phyloP scores from a whole-genome alignment of 331 rosid genomes.

The Pyracantha coccinea region DNA sequence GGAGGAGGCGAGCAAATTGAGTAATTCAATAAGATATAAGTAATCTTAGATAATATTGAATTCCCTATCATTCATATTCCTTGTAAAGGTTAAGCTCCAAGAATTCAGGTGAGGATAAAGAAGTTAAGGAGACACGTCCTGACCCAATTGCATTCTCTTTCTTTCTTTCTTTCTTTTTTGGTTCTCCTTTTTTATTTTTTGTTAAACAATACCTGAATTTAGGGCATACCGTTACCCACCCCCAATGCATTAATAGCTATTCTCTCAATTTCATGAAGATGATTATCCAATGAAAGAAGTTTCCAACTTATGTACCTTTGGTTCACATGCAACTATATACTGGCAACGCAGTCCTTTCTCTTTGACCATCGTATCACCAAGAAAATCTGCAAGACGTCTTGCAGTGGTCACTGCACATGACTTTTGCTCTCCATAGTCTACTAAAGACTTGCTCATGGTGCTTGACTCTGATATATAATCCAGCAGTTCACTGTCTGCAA shows the following conservation, averaged over 20 bases:
- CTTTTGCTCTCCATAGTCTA: constrained; percentile 83
- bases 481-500: constrained; percentile 91
- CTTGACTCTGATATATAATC: constrained; percentile 98
- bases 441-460: constrained; percentile 99
- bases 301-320: constrained; percentile 44
- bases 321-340: constrained; percentile 96
- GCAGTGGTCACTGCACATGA: constrained; percentile 98
- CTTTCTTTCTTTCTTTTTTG: neutral
- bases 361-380: constrained; percentile 92
- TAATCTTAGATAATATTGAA: neutral
- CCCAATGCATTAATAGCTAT: neutral
- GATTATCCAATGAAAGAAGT: neutral
- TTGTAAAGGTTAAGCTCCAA: neutral
- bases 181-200: neutral
- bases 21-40: neutral
- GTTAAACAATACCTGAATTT: neutral
- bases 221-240: neutral
- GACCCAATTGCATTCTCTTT: neutral
- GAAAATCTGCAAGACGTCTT: constrained; percentile 92
- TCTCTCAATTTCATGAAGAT: neutral
- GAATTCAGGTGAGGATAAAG: neutral
- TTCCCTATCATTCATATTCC: neutral
- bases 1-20: neutral
- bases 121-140: neutral
- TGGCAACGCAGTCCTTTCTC: constrained; percentile 97